Percentiles rank a stretch among this genome's conserved stretches.
phyloP scores from a whole-genome alignment of 768 basidiomycete species.

The Leccinum subtestaceum region DNA sequence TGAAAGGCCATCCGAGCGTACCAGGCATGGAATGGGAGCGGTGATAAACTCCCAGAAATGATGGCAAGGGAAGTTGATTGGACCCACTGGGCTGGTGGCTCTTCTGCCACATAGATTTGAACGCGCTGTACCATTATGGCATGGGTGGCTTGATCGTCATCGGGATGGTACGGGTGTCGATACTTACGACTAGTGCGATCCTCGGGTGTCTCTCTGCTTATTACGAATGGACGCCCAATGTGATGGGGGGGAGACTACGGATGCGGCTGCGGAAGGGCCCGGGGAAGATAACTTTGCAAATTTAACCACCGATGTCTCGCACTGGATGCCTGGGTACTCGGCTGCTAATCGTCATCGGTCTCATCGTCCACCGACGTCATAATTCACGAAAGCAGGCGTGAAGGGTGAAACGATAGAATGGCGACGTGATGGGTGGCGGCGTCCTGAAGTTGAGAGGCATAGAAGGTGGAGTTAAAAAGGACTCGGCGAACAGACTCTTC shows the following conservation, averaged over 20 bases:
- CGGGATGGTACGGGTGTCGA: not conserved
- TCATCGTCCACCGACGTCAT: not conserved
- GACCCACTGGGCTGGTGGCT: not conserved
- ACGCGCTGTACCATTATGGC: not conserved
- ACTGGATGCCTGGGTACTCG: not conserved
- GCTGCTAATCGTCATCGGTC: not conserved
- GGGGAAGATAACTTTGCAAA: not conserved
- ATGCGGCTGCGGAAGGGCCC: slow-evolving; percentile 6
- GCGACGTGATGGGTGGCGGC: not conserved
- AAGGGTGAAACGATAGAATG: not conserved
- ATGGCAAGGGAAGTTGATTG: not conserved
- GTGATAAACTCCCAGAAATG: not conserved
- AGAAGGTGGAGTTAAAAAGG: not conserved
- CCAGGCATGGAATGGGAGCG: not conserved
- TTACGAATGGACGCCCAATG: slow-evolving; percentile 2
- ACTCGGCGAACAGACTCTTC: not conserved
- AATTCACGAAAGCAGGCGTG: not conserved
- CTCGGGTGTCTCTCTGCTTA: slow-evolving; percentile 5
- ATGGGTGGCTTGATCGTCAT: not conserved
- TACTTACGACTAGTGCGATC: not conserved
- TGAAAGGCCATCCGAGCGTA: not conserved
- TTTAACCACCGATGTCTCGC: not conserved
- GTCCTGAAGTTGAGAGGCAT: not conserved
- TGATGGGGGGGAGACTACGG: slow-evolving; percentile 1
- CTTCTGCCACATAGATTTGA: not conserved